Conservation (phyloP, 192 early-diverging fungal genomes). For the Podila clonocystis region DNA sequence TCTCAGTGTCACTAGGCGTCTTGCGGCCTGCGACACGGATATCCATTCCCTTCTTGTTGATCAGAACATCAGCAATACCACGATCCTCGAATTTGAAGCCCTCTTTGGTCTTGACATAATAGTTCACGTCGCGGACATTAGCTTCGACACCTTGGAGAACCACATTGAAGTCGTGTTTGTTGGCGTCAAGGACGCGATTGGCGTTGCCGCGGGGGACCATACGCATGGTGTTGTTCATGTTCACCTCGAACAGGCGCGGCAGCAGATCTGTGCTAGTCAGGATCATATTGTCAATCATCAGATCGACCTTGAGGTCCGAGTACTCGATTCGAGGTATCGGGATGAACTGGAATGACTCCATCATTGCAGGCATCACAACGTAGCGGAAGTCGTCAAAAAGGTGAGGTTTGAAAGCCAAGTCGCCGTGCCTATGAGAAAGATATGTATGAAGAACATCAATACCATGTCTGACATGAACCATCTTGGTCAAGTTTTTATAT, state of each 20-base stretch:
- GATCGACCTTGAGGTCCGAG: conserved; percentile 53
- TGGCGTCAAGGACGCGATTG: conserved; percentile 17
- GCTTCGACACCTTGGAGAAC: conserved; percentile 50
- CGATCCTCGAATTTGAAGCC: conserved; percentile 50
- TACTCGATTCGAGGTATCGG: conserved; percentile 59
- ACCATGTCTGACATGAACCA: background rate
- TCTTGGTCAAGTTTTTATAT: background rate
- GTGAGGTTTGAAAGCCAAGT: conserved; percentile 55
- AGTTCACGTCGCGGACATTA: conserved; percentile 48
- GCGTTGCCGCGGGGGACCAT: conserved; percentile 47
- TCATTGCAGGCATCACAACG: conserved; percentile 49
- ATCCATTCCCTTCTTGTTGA: conserved; percentile 35
- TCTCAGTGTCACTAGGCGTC: conserved; percentile 23
- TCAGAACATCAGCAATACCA: conserved; percentile 51
- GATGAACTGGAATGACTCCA: conserved; percentile 54
- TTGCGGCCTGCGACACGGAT: conserved; percentile 16
- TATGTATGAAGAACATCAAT: background rate
- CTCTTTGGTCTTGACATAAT: conserved; percentile 52
- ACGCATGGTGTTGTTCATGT: conserved; percentile 46
- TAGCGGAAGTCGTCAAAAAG: conserved; percentile 54
- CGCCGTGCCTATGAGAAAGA: conserved; percentile 32
- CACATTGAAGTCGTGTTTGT: conserved; percentile 41
- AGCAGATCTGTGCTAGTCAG: conserved; percentile 52
- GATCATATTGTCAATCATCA: conserved; percentile 53
- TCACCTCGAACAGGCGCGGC: conserved; percentile 48